Evolutionary conservation across 192 early-diverging fungal species (phyloP), one percentile per base, ranked within the genome.

Genomic region (Mortierella antarctica): DNA sequence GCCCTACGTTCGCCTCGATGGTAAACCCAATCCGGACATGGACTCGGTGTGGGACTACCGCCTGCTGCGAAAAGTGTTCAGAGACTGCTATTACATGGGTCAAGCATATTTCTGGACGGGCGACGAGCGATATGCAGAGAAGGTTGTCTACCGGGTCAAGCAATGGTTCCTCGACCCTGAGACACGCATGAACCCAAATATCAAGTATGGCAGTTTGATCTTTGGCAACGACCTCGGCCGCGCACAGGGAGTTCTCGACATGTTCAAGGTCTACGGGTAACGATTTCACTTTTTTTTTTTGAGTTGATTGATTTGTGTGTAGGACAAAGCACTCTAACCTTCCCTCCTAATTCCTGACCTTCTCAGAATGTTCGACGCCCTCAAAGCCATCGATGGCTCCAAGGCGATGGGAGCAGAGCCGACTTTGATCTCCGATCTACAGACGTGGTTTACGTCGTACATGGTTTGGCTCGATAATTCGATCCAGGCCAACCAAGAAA

Each of bases 121-220:
- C 0, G 80, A 91, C 40, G 83, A 83, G 18, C 71, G 71, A 6
- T 90, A 88, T 84, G 87, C 87, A 1, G 82, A 81, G 21, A 82
- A 82, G 64, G 81, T 82, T 50, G 67, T 80, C 9, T 59, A 71
- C 21, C 54, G 85, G 17, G 49, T 91, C 39, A 68, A 81, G n/a
- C 59, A 77, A 47, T 91, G 90, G 89, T 91, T 91, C 70, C 17
- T 91, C 21, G 73, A 91, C 57, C 57, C 69, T 10, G 69, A 58
- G 11, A 90, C 89, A 2, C 46, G 66, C 9, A 91, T 91, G 90
- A 91, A 91, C 57, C 89, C 90, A n/a, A 84, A 89, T 60, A 54
- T 91, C 54, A 83, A 90, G 51, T 91, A 85, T 57, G 88, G 67
- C 1, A 84, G 84, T 14, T 70, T 83, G 63, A 86, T 88, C 53